Conservation (phyloP, 345 rosid species). For the Acer negundo region DNA sequence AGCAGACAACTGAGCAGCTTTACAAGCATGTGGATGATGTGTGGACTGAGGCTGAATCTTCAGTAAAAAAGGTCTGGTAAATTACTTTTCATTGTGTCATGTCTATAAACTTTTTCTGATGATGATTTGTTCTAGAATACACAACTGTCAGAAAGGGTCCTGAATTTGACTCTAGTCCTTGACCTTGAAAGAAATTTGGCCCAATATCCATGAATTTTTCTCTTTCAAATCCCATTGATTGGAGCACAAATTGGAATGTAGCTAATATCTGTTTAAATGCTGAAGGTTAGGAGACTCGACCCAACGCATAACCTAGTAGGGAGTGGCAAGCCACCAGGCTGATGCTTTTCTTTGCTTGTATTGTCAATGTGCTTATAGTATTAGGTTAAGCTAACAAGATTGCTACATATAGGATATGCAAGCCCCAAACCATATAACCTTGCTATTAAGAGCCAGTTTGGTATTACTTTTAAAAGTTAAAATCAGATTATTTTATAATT, state of each 20-base stretch:
- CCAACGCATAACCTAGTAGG: not conserved
- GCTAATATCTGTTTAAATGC: not conserved
- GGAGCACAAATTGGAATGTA: not conserved
- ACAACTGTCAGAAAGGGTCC: not conserved
- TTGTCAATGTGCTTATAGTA: not conserved
- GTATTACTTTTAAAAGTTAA: too few species aligned
- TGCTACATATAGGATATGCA: not conserved
- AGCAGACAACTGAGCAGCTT: conserved; percentile 87
- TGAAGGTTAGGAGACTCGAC: not conserved
- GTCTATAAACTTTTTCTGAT: not conserved
- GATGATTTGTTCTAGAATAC: not conserved
- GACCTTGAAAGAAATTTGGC: not conserved
- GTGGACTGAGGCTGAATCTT: conserved; percentile 90
- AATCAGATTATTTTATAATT: too few species aligned
- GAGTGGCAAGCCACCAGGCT: not conserved
- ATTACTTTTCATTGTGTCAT: not conserved
- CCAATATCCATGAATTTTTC: not conserved
- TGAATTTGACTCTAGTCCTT: not conserved
- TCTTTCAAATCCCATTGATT: conserved; percentile 2
- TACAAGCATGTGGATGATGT: conserved; percentile 82
- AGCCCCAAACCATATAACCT: not conserved
- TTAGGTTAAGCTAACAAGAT: not conserved
- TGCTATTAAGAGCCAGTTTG: too few species aligned
- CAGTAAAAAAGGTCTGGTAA: conserved; percentile 76
- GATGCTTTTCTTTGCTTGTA: not conserved